phyloP scores from a whole-genome alignment of 148 eudicot genomes.

The Fagopyrum tataricum region DNA sequence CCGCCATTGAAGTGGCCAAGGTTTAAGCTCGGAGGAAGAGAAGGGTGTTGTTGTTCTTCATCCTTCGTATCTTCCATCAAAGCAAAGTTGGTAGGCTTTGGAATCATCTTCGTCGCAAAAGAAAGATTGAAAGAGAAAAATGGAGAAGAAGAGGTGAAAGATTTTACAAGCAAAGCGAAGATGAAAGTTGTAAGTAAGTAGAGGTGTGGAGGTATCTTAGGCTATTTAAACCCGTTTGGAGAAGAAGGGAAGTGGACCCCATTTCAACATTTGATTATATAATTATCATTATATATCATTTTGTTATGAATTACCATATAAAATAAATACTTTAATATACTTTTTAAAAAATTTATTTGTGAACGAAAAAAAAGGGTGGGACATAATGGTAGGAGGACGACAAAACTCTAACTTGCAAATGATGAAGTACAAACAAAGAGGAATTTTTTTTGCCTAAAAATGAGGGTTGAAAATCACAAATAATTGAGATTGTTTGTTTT shows the following conservation, averaged over 20 bases:
- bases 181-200: background rate
- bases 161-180: background rate
- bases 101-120: slow-evolving; percentile 23
- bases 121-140: background rate
- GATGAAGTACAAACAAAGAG: background rate
- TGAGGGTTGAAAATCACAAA: background rate
- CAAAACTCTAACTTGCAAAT: slow-evolving; percentile 7
- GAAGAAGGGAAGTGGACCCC: background rate
- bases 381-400: background rate
- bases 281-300: too few species aligned
- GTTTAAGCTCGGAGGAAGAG: background rate
- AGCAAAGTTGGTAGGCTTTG: slow-evolving; percentile 21
- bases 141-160: slow-evolving; percentile 11
- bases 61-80: slow-evolving; percentile 32
- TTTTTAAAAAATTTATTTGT: background rate
- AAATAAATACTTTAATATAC: background rate
- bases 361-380: too few species aligned
- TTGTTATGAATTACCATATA: too few species aligned
- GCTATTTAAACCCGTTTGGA: slow-evolving; percentile 8
- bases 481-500: slow-evolving; percentile 1
- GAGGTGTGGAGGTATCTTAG: background rate
- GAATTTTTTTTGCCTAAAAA: background rate
- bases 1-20: background rate
- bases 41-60: background rate
- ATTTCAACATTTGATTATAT: too few species aligned